Evolutionary conservation across 2,329 filamentous ascomycete genomes (phyloP), one percentile per base, ranked within the genome.

Genomic region (Aquanectria penicillioides): DNA sequence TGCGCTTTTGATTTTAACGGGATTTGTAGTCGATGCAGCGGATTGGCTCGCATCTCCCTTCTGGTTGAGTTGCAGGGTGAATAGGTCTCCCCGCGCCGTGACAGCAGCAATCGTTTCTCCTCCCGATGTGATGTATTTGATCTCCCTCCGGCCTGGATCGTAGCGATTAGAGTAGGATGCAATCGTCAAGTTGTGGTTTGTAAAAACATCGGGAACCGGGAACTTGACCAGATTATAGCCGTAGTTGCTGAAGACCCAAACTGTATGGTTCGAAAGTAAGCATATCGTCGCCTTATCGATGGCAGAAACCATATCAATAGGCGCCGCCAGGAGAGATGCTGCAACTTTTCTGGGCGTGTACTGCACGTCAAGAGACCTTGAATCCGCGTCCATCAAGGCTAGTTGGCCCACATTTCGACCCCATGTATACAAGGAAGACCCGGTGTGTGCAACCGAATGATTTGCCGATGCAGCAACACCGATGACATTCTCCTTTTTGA

Each of bases 321-420:
- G 86, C 3, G 87, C 86, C 10, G 84, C 84, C 12, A 78, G 56
- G 1, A 97, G 82, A 0, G 93, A 95, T 0, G 93, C 92, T 0
- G 93, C 94, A 37, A 99, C 94, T 71, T 91, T 94, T 41, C 95
- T 87, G 20, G 95, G 95, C 1, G 86, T 88, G 17, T 85, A 78
- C 71, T 98, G 95, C n/a, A 90, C 80, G 66, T 95, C 92, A 5
- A 98, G 83, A 1, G 93, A 97, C 40, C 94, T 88, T 22, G 95
- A 96, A 76, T 98, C 94, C 0, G 95, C 94, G 73, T 97, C 95
- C 78, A 97, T 93, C 50, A 99, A 83, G 5, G 93, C 95, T 41
- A 99, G 84, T 74, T 99, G 95, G 2, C 95, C 95, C 67, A 93
- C 88, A 69, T 98, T 99, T 69, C 95, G 96, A 18, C 95, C 95